These are phyloP conservation scores for Dichomitus squalens DNA, from an alignment of 1,284 basidiomycete genomes.

Conservation along the genomic window DNA sequence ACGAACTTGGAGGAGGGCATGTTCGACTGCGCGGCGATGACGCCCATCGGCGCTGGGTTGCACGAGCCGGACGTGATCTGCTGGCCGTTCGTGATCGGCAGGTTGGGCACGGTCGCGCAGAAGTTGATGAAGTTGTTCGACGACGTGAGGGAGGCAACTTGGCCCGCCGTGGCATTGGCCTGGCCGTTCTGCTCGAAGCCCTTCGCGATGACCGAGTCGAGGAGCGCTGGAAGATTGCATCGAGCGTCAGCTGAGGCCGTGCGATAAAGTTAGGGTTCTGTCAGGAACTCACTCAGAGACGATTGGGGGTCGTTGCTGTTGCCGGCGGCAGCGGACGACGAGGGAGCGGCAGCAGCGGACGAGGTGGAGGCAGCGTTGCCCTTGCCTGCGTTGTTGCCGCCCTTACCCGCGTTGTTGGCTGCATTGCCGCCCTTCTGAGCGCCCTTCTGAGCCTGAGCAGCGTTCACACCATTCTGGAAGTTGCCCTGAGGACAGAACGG, in stretches of 20 bases:
- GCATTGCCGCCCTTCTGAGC: constrained; percentile 11
- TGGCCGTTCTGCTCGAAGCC: constrained; percentile 57
- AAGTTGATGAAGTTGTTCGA: constrained; percentile 63
- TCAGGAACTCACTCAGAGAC: constrained; percentile 30
- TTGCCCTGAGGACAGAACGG: not conserved
- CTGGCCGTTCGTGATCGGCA: constrained; percentile 33
- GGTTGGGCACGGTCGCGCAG: constrained; percentile 44
- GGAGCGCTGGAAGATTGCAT: constrained; percentile 44
- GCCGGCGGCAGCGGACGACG: constrained; percentile 15
- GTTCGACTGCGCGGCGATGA: constrained; percentile 44
- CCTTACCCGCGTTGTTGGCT: constrained; percentile 14
- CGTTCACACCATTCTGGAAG: constrained; percentile 23
- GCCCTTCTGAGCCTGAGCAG: constrained; percentile 8
- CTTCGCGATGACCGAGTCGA: constrained; percentile 51
- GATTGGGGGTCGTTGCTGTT: constrained; percentile 23
- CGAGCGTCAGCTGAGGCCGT: constrained; percentile 26
- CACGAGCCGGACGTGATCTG: constrained; percentile 34
- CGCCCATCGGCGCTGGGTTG: constrained; percentile 43
- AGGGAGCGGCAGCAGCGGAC: constrained; percentile 19
- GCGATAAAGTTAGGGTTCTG: constrained; percentile 11
- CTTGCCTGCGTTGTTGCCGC: constrained; percentile 15
- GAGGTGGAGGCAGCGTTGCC: constrained; percentile 4
- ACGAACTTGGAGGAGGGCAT: constrained; percentile 56
- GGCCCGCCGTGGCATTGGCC: constrained; percentile 43
- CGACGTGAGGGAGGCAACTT: constrained; percentile 49